Percentiles rank a stretch among this genome's conserved stretches.
phyloP scores from a whole-genome alignment of 2,329 filamentous ascomycete species.

The Beauveria brongniartii region DNA sequence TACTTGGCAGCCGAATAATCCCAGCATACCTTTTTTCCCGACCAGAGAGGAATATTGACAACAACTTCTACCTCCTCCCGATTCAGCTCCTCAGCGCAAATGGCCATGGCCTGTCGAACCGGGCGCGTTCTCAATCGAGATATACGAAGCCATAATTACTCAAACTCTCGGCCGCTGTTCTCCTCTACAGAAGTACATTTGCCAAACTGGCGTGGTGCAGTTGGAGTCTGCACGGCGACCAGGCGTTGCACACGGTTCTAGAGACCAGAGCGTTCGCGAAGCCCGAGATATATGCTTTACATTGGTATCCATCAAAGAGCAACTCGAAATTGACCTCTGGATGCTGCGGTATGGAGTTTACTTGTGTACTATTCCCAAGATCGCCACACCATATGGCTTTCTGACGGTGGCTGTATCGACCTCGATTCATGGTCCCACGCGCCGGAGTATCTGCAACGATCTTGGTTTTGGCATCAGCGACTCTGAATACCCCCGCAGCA shows the following conservation, averaged over 20 bases:
- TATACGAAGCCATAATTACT: not conserved
- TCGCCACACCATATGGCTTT: not conserved
- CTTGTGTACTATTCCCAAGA: not conserved
- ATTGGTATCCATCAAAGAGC: not conserved
- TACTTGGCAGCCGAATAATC: not conserved
- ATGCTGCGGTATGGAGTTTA: not conserved
- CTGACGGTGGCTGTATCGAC: too few species aligned
- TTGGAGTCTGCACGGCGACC: not conserved
- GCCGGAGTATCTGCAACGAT: not conserved
- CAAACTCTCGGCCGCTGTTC: not conserved
- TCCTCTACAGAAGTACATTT: not conserved
- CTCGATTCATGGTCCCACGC: not conserved
- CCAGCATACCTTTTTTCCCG: constrained; percentile 1
- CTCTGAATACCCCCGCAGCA: not conserved
- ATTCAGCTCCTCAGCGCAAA: not conserved
- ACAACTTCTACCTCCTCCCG: too few species aligned
- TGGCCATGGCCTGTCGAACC: not conserved
- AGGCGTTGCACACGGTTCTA: not conserved
- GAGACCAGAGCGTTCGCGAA: not conserved
- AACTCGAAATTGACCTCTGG: not conserved
- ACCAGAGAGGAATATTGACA: not conserved
- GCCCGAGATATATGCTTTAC: not conserved
- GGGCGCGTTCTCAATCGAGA: not conserved
- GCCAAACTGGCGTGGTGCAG: not conserved
- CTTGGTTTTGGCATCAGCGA: not conserved